These are phyloP conservation scores for Hypoxylon perforatum DNA, from an alignment of 495 filamentous ascomycete genomes.

Conservation along the genomic window DNA sequence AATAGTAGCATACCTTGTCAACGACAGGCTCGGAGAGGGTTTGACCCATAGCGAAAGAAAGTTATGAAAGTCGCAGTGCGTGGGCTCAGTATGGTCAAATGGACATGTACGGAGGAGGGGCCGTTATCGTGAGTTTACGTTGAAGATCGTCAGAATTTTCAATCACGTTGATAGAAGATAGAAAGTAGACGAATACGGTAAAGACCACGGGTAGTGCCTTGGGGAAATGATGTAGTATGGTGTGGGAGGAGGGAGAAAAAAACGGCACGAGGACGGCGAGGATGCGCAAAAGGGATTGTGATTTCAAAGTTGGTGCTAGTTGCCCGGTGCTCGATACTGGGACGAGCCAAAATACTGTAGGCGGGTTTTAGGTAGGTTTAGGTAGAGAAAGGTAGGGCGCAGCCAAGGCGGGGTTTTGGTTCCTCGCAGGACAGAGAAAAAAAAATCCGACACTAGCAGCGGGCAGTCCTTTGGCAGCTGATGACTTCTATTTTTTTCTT, in stretches of 20 bases:
- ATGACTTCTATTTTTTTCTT: not conserved
- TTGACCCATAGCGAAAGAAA: slow-evolving; percentile 82
- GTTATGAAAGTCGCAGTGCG: slow-evolving; percentile 32
- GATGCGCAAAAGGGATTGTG: slow-evolving; percentile 42
- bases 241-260: slow-evolving; percentile 44
- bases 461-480: slow-evolving; percentile 21
- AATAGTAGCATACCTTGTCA: slow-evolving; percentile 82
- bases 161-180: slow-evolving; percentile 30
- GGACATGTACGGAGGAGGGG: slow-evolving; percentile 33
- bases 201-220: slow-evolving; percentile 30
- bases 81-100: slow-evolving; percentile 22
- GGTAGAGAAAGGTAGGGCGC: slow-evolving; percentile 9
- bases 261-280: slow-evolving; percentile 40
- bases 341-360: slow-evolving; percentile 17
- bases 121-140: slow-evolving; percentile 31
- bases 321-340: slow-evolving; percentile 6
- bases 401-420: slow-evolving; percentile 39
- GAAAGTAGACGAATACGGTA: slow-evolving; percentile 38
- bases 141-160: slow-evolving; percentile 41
- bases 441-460: slow-evolving; percentile 1
- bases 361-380: slow-evolving; percentile 13
- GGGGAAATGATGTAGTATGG: slow-evolving; percentile 44
- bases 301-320: slow-evolving; percentile 11
- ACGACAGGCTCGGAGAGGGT: slow-evolving; percentile 98
- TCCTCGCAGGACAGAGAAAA: slow-evolving; percentile 17